These are phyloP conservation scores for Xylariaceae sp. DNA, from an alignment of 2,329 filamentous ascomycete species.

Conservation along the genomic window DNA sequence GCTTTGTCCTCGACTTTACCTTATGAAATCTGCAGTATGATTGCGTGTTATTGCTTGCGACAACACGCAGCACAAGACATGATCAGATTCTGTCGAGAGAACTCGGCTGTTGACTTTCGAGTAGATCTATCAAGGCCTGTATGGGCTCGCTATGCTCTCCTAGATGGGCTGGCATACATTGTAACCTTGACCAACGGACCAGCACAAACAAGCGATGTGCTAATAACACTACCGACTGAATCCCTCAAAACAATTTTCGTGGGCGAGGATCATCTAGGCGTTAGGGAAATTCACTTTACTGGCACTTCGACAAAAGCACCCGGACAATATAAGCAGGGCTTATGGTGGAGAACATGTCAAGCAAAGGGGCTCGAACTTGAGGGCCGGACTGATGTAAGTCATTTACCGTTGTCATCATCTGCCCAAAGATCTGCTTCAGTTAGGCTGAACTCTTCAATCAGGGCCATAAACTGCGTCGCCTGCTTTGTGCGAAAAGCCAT, in stretches of 20 bases:
- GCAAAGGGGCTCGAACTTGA: neutral
- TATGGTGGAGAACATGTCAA: slow-evolving; percentile 3
- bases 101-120: neutral
- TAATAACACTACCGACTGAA: neutral
- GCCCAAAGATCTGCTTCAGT: too few relatives aligned
- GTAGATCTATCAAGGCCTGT: slow-evolving; percentile 1
- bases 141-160: slow-evolving; percentile 5
- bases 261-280: slow-evolving; percentile 4
- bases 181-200: slow-evolving; percentile 3
- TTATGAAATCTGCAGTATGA: neutral
- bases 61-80: neutral
- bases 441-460: neutral
- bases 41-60: neutral
- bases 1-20: neutral
- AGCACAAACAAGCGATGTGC: neutral
- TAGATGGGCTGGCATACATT: slow-evolving; percentile 3
- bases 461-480: slow-evolving; percentile 5
- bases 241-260: neutral
- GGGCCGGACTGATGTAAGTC: slow-evolving; percentile 5
- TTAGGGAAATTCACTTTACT: slow-evolving; percentile 1
- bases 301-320: neutral
- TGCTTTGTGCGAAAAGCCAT: slow-evolving; percentile 1
- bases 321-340: neutral
- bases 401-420: neutral
- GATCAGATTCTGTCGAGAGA: neutral